A percentile compares a stretch with the other conserved stretches of the same genome.
These are phyloP conservation scores for Candida ovalis DNA, from an alignment of 805 yeast genomes.

Conservation along the genomic window DNA sequence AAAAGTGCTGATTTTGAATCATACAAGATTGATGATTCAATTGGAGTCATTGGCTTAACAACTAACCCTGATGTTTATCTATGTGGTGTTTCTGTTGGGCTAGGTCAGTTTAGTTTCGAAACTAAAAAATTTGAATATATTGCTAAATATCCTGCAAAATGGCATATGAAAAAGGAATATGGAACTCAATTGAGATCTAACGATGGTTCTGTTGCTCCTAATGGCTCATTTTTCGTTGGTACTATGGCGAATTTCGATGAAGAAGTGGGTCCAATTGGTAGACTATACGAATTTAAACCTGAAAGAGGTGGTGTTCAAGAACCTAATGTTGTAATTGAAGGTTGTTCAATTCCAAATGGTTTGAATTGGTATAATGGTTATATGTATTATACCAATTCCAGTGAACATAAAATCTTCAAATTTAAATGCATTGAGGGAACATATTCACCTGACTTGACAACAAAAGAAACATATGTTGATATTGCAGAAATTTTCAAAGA, in stretches of 20 bases:
- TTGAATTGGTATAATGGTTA: slow-evolving; percentile 48
- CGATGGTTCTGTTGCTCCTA: slow-evolving; percentile 77
- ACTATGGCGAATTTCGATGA: slow-evolving; percentile 50
- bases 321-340: slow-evolving; percentile 33
- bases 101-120: slow-evolving; percentile 49
- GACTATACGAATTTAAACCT: slow-evolving; percentile 39
- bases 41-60: slow-evolving; percentile 76
- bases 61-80: slow-evolving; percentile 48
- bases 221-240: slow-evolving; percentile 78
- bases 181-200: slow-evolving; percentile 54
- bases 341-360: slow-evolving; percentile 67
- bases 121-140: slow-evolving; percentile 36
- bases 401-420: slow-evolving; percentile 42
- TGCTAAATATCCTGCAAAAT: slow-evolving; percentile 38
- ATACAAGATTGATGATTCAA: slow-evolving; percentile 35
- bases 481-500: slow-evolving; percentile 17
- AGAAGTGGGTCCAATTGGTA: slow-evolving; percentile 48
- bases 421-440: slow-evolving; percentile 38
- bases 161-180: slow-evolving; percentile 25
- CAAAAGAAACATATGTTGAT: slow-evolving; percentile 38
- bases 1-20: slow-evolving; percentile 32
- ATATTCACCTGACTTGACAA: slow-evolving; percentile 27
- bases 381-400: slow-evolving; percentile 53
- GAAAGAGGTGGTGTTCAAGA: slow-evolving; percentile 24
- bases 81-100: slow-evolving; percentile 64